These are phyloP conservation scores for Paspalum vaginatum DNA, from an alignment of 176 grass and related monocot genomes.

Conservation along the genomic window DNA sequence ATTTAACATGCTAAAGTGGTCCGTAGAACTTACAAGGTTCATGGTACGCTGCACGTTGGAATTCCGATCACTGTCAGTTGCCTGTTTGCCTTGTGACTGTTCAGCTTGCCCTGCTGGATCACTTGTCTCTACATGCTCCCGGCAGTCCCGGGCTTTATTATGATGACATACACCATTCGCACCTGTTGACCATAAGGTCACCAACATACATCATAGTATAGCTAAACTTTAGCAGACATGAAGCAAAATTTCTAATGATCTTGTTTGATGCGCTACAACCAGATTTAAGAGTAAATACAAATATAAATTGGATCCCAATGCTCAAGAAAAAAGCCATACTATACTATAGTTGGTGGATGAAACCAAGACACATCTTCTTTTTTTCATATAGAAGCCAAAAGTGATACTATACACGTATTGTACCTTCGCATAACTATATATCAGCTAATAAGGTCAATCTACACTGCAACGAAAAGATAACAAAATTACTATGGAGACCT, in stretches of 20 bases:
- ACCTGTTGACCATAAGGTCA: slow-evolving; percentile 39
- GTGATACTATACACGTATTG: neutral
- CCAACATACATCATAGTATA: slow-evolving; percentile 6
- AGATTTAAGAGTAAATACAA: neutral
- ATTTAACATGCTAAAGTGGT: slow-evolving; percentile 10
- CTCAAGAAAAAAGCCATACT: neutral
- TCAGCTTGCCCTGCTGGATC: slow-evolving; percentile 46
- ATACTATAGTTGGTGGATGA: neutral
- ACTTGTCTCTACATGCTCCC: slow-evolving; percentile 53
- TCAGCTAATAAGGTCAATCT: neutral
- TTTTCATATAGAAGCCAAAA: slow-evolving; percentile 14
- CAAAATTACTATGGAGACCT: neutral
- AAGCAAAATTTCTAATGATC: neutral
- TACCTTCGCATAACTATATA: slow-evolving; percentile 3
- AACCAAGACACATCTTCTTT: slow-evolving; percentile 3
- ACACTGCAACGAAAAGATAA: neutral
- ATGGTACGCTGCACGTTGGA: slow-evolving; percentile 35
- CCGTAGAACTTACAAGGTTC: slow-evolving; percentile 49
- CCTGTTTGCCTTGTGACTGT: slow-evolving; percentile 60
- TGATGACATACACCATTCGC: slow-evolving; percentile 45
- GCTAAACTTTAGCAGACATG: slow-evolving; percentile 4
- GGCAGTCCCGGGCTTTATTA: slow-evolving; percentile 47
- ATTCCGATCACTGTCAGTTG: slow-evolving; percentile 41
- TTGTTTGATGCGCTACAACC: slow-evolving; percentile 22
- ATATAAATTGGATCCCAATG: neutral